Conservation (phyloP, 345 rosid species). For the Noccaea bulbosa region DNA sequence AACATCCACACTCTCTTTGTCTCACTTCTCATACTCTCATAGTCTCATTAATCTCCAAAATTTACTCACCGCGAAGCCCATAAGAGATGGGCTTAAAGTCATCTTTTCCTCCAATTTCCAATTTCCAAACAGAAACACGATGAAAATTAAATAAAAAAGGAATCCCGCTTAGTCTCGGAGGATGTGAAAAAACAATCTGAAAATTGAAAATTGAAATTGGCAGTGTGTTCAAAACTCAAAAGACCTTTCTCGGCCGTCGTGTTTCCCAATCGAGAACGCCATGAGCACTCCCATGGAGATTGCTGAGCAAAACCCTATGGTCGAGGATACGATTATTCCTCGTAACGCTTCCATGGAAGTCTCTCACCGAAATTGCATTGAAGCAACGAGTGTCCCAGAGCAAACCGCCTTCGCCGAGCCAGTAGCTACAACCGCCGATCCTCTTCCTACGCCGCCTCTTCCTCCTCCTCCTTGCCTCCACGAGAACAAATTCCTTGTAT, state of each 20-base stretch:
- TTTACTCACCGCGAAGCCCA: too few species aligned
- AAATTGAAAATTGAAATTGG: too few species aligned
- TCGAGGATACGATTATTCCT: slow-evolving; percentile 33
- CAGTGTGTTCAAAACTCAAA: neutral
- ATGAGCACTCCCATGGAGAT: slow-evolving; percentile 79
- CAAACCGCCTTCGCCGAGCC: slow-evolving; percentile 43
- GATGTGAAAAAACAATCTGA: too few species aligned
- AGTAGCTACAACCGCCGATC: slow-evolving; percentile 44
- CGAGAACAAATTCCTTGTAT: slow-evolving; percentile 63
- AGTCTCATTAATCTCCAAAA: too few species aligned
- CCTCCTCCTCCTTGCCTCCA: slow-evolving; percentile 25
- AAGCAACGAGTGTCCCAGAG: slow-evolving; percentile 1
- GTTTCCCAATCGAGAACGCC: slow-evolving; percentile 19
- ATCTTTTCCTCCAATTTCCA: too few species aligned
- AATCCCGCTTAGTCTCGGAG: too few species aligned
- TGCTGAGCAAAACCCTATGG: slow-evolving; percentile 44
- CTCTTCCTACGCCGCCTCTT: slow-evolving; percentile 15
- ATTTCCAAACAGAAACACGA: too few species aligned
- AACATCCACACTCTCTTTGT: too few species aligned
- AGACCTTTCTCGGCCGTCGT: neutral
- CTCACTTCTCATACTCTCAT: too few species aligned
- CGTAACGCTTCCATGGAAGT: slow-evolving; percentile 33
- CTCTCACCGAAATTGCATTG: slow-evolving; percentile 26
- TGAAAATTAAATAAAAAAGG: too few species aligned
- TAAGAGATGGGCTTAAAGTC: too few species aligned